Evolutionary conservation across 805 yeast genomes (phyloP), one percentile per base, ranked within the genome.

Genomic region (Kodamaea leandrae): DNA sequence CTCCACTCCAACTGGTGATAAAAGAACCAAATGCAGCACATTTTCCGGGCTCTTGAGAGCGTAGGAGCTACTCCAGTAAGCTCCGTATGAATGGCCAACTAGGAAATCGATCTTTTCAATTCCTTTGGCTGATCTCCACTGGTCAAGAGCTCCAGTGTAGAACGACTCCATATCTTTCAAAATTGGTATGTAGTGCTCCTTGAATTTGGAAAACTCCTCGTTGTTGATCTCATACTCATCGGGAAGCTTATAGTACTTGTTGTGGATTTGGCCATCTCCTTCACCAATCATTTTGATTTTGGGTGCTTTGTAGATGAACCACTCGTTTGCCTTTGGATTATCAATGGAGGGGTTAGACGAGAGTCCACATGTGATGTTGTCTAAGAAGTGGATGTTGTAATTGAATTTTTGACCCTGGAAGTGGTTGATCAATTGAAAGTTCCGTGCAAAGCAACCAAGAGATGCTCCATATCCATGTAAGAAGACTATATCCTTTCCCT

Each of bases 1-100:
- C 51, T 86, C 95, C 14, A 86, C 79, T 0, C 95, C 95, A 0
- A 83, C 85, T 0, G 95, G 95, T 9, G 88, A 80, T 3, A 83
- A 74, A 17, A 86, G 63, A 2, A 83, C 66, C 48, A 86, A 60
- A 44, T 75, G 74, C 12, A 71, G 61, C 5, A 86, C 68, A 4
- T 68, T 55, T 0, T 74, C 55, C 0, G 89, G 87, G 51, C 82
- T 72, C 45, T 67, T 76, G 32, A 79, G 54, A 2, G 85, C 71
- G 56, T 83, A 86, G 5, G 81, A 75, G 36, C 77, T 76, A 0
- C 86, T 76, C 63, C 87, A 64, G 51, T 83, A 82, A 0, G 88
- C 93, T 23, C 95, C 95, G 48, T 78, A 79, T 0, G 95, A 85
- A 58, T 86, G 95, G 0, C 88, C 91, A 15, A 86, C 63, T 10